These are phyloP conservation scores for Gynostemma pentaphyllum DNA, from an alignment of 306 rosid species.

Conservation along the genomic window DNA sequence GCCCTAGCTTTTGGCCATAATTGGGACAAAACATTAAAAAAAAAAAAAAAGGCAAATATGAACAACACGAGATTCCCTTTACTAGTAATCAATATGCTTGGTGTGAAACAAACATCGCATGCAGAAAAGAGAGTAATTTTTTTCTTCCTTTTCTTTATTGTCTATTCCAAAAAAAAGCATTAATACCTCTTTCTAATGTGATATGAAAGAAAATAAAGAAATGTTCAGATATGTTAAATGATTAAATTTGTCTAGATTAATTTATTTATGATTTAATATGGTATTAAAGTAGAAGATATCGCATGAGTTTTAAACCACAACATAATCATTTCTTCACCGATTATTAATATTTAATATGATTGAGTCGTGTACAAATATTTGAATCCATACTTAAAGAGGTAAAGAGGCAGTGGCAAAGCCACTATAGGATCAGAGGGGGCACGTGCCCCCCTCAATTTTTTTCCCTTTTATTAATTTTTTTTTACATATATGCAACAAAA, in stretches of 20 bases:
- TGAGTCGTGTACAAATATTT: background rate
- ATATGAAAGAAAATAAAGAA: background rate
- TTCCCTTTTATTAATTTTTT: too few species aligned
- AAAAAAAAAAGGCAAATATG: background rate
- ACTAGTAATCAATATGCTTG: slow-evolving; percentile 10
- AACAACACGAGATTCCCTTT: background rate
- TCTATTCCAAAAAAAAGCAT: background rate
- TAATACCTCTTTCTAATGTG: background rate
- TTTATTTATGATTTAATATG: background rate
- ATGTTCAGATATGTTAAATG: background rate
- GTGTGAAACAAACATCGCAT: slow-evolving; percentile 11
- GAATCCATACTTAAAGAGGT: background rate
- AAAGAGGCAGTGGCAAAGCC: too few species aligned
- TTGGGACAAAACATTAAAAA: background rate
- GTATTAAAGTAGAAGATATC: background rate
- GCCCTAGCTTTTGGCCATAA: background rate
- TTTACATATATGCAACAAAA: too few species aligned
- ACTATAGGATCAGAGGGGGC: too few species aligned
- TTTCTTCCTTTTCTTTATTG: background rate
- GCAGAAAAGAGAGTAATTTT: background rate
- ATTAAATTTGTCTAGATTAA: background rate
- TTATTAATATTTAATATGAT: too few species aligned
- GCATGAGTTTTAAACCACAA: too few species aligned
- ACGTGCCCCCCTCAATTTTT: too few species aligned
- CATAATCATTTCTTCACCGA: too few species aligned